Conservation (phyloP, 2,329 filamentous ascomycete genomes). For the Colletotrichum sp. region DNA sequence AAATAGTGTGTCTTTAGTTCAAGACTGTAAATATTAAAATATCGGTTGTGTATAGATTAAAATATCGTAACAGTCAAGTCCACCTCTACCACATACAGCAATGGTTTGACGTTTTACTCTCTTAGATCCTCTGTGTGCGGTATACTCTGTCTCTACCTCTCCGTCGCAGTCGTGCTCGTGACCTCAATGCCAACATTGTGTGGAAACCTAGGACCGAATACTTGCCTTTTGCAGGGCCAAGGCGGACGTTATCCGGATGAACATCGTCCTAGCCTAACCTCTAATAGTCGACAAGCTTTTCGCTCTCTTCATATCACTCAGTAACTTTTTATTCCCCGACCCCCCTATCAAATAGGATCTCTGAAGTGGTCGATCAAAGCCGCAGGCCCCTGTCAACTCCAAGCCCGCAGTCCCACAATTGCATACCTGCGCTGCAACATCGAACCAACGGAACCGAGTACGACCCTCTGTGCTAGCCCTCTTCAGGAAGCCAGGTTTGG, state of each 20-base stretch:
- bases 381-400: fast-evolving
- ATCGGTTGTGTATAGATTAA: background rate
- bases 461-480: background rate
- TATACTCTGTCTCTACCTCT: background rate
- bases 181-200: no score
- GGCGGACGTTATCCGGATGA: no score
- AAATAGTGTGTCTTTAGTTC: background rate
- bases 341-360: no score
- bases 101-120: no score
- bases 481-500: background rate
- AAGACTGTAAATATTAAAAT: background rate
- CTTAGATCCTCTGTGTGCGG: no score
- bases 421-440: background rate
- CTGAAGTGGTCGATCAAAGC: fast-evolving
- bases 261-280: no score
- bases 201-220: no score
- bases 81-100: no score
- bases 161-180: background rate
- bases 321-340: no score
- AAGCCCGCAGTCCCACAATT: background rate
- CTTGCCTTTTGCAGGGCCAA: no score
- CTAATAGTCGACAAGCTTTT: no score
- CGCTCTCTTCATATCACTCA: background rate
- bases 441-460: background rate
- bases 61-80: fast-evolving